These are phyloP conservation scores for Colletotrichum orchidophilum DNA, from an alignment of 2,329 filamentous ascomycete genomes.

Conservation along the genomic window DNA sequence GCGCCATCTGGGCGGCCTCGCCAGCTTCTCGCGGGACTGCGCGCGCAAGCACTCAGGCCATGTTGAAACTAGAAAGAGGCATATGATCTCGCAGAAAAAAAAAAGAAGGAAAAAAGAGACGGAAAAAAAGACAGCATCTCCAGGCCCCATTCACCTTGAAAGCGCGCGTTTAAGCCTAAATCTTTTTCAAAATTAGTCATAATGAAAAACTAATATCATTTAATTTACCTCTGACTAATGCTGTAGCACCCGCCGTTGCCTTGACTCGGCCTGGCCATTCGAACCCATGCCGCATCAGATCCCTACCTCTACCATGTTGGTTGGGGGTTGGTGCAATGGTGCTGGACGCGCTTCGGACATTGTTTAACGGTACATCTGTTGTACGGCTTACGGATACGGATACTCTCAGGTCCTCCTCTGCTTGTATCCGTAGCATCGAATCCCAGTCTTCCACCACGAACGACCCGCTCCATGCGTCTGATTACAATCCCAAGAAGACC, in stretches of 20 bases:
- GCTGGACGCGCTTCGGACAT: neutral
- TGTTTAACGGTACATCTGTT: neutral
- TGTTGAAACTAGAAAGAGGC: neutral
- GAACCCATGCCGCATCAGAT: conserved; percentile 11
- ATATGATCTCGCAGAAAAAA: no score
- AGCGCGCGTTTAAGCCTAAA: no score
- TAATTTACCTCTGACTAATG: conserved; percentile 3
- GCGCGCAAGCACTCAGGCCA: no score
- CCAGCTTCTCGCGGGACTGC: neutral
- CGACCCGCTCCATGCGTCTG: neutral
- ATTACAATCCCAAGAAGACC: neutral
- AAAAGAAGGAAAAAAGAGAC: no score
- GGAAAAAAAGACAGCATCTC: neutral
- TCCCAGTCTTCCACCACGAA: neutral
- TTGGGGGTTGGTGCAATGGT: neutral
- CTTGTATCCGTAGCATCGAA: neutral
- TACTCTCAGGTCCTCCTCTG: no score
- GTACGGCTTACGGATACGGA: neutral
- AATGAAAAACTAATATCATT: neutral
- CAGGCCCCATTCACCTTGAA: neutral
- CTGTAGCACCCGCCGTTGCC: conserved; percentile 22
- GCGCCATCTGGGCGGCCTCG: neutral
- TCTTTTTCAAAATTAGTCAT: no score
- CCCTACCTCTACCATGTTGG: neutral
- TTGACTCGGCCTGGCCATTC: conserved; percentile 22